Base-by-base conservation (phyloP, 352 stramenopile genomes). In the Phytophthora pini region DNA sequence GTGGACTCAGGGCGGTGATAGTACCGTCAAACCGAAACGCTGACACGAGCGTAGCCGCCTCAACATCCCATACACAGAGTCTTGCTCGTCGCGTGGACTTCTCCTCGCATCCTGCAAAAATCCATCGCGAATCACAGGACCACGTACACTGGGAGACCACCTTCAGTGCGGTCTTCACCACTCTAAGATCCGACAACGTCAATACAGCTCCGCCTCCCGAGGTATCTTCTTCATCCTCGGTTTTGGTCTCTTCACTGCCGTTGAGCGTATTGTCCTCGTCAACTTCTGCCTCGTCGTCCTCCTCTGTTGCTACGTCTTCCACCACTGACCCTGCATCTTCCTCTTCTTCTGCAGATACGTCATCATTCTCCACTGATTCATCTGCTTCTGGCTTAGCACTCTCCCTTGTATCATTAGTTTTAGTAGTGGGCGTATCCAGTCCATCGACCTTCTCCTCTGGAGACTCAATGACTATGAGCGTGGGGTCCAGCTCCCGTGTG, bases 401-500 rank as follows among this genome's bases (percentile, higher is more conserved):
- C 49, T 54, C 70, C 34, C 11, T 40, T 48, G 1, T 48, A 50
- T 22, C 61, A 2, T 46, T 46, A 10, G 59, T 54, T 27, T 68
- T 51, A 10, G 36, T 46, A 20, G 32, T 26, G 8, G 17, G 3
- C 47, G 24, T 7, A 17, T 64, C 20, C 26, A 56, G 17, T 31
- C 20, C 45, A 22, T 54, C 34, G 22, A 36, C 24, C n/a, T 56
- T 40, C 12, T 59, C 49, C 22, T 39, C 57, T 26, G 51, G 32
- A 22, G 43, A 22, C 36, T 60, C 29, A 70, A 65, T 1, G 44
- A 70, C 55, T 32, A 90, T 83, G 5, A 83, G 67, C 43, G 84
- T 90, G 34, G 87, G 87, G 39, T 93, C 84, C 46, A 95, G 70
- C 61, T 93, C 84, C 2, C 84, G 80, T 41, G 82, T 92, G 65